Evolutionary conservation across 139 green algal genomes (phyloP).

Genomic region (Chlorella sp.): DNA sequence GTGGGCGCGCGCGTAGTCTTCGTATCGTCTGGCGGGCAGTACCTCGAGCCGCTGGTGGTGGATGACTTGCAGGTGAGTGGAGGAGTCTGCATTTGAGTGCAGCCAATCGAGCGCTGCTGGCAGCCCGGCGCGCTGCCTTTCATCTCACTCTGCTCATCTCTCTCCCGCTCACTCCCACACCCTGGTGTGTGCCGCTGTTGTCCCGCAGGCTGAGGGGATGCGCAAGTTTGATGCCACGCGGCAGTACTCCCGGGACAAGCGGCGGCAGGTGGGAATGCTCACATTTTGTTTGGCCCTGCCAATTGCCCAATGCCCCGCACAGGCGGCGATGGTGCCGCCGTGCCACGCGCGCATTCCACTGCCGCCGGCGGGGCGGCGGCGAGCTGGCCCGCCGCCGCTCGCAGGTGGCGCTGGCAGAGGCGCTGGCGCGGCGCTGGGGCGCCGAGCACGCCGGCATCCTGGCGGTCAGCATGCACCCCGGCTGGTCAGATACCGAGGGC

Average conservation of each 20-base stretch:
- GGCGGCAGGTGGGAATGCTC: conserved; percentile 53
- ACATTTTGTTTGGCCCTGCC: too few species aligned
- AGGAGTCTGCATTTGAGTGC: too few species aligned
- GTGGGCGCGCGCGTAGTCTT: conserved; percentile 54
- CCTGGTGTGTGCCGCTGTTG: too few species aligned
- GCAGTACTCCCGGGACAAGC: conserved; percentile 67
- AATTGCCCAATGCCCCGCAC: too few species aligned
- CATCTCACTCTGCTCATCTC: too few species aligned
- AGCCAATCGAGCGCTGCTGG: too few species aligned
- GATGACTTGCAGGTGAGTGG: conserved; percentile 41
- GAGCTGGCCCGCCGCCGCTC: neutral
- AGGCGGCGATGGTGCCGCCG: too few species aligned
- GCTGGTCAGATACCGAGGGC: conserved; percentile 66
- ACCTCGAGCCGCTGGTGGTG: conserved; percentile 54
- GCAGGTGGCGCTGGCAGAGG: conserved; percentile 45
- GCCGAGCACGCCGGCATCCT: neutral
- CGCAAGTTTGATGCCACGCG: conserved; percentile 43
- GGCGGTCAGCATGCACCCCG: conserved; percentile 33
- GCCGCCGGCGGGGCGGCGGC: too few species aligned
- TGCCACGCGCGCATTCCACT: too few species aligned
- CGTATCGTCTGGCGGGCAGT: conserved; percentile 63
- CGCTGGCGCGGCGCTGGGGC: conserved; percentile 46
- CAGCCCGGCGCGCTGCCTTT: too few species aligned
- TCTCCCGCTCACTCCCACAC: too few species aligned
- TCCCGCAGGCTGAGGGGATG: conserved; percentile 39